These are phyloP conservation scores for Emmonsia crescens DNA, from an alignment of 2,329 filamentous ascomycete genomes.

Conservation along the genomic window DNA sequence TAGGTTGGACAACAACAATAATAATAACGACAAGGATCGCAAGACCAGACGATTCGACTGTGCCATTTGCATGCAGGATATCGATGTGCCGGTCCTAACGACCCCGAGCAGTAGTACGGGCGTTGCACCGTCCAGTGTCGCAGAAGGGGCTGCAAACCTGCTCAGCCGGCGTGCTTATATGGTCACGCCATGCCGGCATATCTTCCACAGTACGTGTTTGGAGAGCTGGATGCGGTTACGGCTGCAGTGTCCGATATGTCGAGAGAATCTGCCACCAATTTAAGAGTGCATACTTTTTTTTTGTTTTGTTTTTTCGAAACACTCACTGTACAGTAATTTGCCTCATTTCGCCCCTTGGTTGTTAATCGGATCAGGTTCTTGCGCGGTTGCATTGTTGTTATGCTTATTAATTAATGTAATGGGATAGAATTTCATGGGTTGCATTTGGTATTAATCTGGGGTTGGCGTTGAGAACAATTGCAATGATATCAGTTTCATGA, in stretches of 20 bases:
- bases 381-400: background rate
- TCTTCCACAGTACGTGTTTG: conserved; percentile 84
- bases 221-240: conserved; percentile 95
- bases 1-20: conserved; percentile 19
- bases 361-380: background rate
- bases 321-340: background rate
- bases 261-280: conserved; percentile 76
- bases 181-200: conserved; percentile 93
- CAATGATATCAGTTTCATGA: background rate
- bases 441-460: background rate
- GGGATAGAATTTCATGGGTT: background rate
- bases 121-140: conserved; percentile 19
- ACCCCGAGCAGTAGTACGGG: conserved; percentile 38
- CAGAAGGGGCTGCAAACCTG: conserved; percentile 47
- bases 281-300: conserved; percentile 31
- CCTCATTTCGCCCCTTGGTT: background rate
- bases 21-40: conserved; percentile 33
- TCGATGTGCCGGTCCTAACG: conserved; percentile 72
- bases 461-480: background rate
- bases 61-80: conserved; percentile 83
- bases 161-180: conserved; percentile 79
- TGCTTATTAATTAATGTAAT: background rate
- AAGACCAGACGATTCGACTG: conserved; percentile 67
- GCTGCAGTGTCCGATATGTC: conserved; percentile 88
- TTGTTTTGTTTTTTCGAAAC: background rate